Evolutionary conservation across 148 eudicot species (phyloP).

Genomic region (Rhododendron kiyosumense): DNA sequence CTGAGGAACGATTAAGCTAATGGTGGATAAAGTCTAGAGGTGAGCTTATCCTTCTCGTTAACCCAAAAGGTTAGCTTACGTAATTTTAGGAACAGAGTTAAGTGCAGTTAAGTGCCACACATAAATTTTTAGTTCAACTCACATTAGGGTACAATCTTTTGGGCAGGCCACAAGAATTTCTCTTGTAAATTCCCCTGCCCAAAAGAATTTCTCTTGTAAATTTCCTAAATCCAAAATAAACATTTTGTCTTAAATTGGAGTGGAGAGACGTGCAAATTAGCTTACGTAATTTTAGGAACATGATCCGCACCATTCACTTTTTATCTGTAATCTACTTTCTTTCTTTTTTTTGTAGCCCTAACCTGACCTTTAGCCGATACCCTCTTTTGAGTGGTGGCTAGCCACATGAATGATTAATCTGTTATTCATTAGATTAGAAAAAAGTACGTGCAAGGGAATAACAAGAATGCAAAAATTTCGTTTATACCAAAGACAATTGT

Average conservation of each 20-base stretch:
- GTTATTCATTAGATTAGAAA: background rate
- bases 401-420: background rate
- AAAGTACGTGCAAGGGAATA: background rate
- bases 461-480: background rate
- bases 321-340: background rate
- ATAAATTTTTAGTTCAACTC: background rate
- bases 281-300: too few species aligned
- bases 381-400: background rate
- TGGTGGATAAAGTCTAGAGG: too few species aligned
- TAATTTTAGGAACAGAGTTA: background rate
- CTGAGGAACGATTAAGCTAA: too few species aligned
- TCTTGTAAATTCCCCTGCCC: background rate
- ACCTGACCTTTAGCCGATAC: background rate
- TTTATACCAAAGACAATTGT: constrained; percentile 1
- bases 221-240: background rate
- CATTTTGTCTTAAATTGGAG: background rate
- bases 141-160: background rate
- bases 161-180: background rate
- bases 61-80: background rate
- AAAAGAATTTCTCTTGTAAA: background rate
- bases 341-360: background rate
- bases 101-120: background rate
- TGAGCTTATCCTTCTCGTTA: background rate
- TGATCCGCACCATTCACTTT: background rate
- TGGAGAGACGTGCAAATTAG: background rate